phyloP scores from a whole-genome alignment of 352 stramenopile genomes.

The Globisporangium megalacanthum region DNA sequence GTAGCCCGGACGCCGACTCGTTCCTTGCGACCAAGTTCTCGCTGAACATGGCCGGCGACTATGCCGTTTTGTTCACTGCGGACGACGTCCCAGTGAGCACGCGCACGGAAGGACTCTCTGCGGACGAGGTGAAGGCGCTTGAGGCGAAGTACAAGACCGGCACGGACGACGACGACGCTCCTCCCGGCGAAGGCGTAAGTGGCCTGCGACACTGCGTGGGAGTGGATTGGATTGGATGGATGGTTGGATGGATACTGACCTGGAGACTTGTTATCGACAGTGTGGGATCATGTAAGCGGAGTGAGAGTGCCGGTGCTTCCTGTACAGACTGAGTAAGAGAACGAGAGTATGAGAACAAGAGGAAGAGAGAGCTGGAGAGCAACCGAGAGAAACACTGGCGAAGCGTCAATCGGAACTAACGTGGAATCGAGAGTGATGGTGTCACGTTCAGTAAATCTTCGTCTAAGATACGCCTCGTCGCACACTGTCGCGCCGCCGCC shows the following conservation, averaged over 20 bases:
- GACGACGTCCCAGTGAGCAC: slow-evolving; percentile 71
- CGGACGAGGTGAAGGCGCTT: slow-evolving; percentile 56
- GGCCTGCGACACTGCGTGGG: not conserved
- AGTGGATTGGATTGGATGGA: not conserved
- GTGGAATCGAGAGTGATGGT: no score
- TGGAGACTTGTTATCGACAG: slow-evolving; percentile 5
- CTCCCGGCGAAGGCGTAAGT: slow-evolving; percentile 49
- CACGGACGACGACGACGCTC: slow-evolving; percentile 47
- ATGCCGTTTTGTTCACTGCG: slow-evolving; percentile 50
- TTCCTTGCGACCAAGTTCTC: slow-evolving; percentile 82
- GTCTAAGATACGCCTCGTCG: slow-evolving; percentile 38
- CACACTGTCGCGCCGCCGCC: slow-evolving; percentile 9
- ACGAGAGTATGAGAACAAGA: not conserved
- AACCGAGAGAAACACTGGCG: not conserved
- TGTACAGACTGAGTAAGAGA: slow-evolving; percentile 1
- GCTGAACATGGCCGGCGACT: slow-evolving; percentile 61
- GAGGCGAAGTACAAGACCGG: slow-evolving; percentile 46
- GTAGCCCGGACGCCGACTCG: slow-evolving; percentile 64
- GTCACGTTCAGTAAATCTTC: no score
- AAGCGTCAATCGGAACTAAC: no score
- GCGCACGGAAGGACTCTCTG: slow-evolving; percentile 49
- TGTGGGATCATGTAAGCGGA: slow-evolving; percentile 35
- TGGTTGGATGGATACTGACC: not conserved
- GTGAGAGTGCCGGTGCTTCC: not conserved
- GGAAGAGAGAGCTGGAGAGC: not conserved